Base-by-base conservation (phyloP, 768 basidiomycete species). In the Fistulinella prunicolor region DNA sequence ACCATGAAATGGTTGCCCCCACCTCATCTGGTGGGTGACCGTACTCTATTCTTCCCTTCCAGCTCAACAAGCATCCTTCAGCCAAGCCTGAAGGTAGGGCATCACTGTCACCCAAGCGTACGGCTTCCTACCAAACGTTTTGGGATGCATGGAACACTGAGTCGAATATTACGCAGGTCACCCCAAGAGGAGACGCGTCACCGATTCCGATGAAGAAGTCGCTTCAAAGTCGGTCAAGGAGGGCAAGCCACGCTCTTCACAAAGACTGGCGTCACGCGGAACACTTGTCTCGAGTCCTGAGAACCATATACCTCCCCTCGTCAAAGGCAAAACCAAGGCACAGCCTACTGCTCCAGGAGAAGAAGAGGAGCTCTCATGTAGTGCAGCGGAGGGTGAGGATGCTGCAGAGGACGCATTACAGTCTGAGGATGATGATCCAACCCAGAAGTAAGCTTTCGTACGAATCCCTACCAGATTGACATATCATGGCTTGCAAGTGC, bases 141-240 rank as follows among this genome's bases (percentile, higher is more conserved):
- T 20, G 9, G 35, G 41, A 24, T n/a, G 9, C 26, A 36, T 16
- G 2, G 4, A 14, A 14, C 20, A 12, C 48, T 61, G 14, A 47
- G 6, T 19, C 6, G 4, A 28, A 38, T 41, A 4, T 4, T 17
- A 22, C 29, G 44, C 68, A 68, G 51, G 64, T 28, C 73, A 60
- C 40, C 29, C 66, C 7, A 85, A 85, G 66, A 79, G 72, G 58
- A 68, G 81, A 41, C 75, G 75, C 47, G 73, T 82, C 22, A 56
- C 78, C 6, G 69, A 77, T 26, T 82, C 80, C 0, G 82, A 81
- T 26, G 77, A 81, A 19, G 83, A 81, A 35, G 29, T 23, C n/a
- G 12, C 41, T 13, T 29, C 56, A 39, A 37, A 55, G 22, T 26
- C 40, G 7, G 42, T 2, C 14, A 38, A n/a, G 39, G 40, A 47